These are phyloP conservation scores for Holtermannia corniformis DNA, from an alignment of 768 basidiomycete species.

Conservation along the genomic window DNA sequence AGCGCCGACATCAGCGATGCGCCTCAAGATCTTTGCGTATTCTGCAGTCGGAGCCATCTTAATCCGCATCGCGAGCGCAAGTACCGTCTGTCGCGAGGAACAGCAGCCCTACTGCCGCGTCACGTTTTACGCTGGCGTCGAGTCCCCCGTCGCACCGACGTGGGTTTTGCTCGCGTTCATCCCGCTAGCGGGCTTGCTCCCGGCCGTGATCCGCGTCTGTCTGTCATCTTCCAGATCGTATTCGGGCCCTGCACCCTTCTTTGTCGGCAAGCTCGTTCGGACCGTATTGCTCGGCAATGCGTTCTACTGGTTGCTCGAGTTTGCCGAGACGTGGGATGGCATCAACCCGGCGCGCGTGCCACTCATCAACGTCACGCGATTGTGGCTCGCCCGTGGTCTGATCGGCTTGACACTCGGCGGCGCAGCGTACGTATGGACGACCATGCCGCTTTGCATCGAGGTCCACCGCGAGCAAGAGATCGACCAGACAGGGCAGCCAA, in stretches of 20 bases:
- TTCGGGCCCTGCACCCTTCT: constrained; percentile 57
- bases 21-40: constrained; percentile 65
- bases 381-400: constrained; percentile 54
- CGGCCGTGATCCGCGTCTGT: constrained; percentile 51
- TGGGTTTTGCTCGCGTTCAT: constrained; percentile 54
- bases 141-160: constrained; percentile 56
- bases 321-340: constrained; percentile 51
- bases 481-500: constrained; percentile 20
- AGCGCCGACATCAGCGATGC: constrained; percentile 60
- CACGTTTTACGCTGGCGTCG: constrained; percentile 74
- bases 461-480: constrained; percentile 43
- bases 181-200: constrained; percentile 52
- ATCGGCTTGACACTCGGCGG: constrained; percentile 45
- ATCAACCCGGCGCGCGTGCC: constrained; percentile 32
- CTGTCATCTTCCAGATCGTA: constrained; percentile 62
- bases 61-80: constrained; percentile 64
- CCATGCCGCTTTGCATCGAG: constrained; percentile 64
- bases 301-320: constrained; percentile 72
- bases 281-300: constrained; percentile 54
- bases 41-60: constrained; percentile 57
- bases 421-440: constrained; percentile 60
- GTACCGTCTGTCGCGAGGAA: constrained; percentile 89
- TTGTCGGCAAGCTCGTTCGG: constrained; percentile 51
- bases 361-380: constrained; percentile 50
- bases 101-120: constrained; percentile 81